Evolutionary conservation across 129 eudicot genomes (phyloP).

Genomic region (Chrysanthemum makinoi): DNA sequence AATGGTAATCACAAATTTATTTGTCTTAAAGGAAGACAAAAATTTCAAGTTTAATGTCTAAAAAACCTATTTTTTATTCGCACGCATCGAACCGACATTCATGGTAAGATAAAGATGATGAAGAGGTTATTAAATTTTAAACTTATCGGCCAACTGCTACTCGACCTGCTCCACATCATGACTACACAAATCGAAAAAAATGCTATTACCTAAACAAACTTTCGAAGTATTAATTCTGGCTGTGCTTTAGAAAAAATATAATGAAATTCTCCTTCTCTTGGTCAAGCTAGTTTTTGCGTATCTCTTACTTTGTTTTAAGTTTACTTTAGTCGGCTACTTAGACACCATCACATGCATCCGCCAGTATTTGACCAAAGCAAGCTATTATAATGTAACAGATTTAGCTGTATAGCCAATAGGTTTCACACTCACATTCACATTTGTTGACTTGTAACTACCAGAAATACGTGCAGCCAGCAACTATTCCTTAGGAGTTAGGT

Average conservation of each 20-base stretch:
- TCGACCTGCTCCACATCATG: too few relatives aligned
- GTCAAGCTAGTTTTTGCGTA: not conserved
- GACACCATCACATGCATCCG: constrained; percentile 8
- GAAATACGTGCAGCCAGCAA: not conserved
- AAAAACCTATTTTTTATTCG: too few relatives aligned
- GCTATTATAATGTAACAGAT: not conserved
- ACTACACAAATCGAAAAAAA: too few relatives aligned
- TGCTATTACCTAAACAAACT: not conserved
- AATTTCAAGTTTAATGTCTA: too few relatives aligned
- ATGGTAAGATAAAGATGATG: too few relatives aligned
- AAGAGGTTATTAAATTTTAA: too few relatives aligned
- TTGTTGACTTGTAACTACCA: not conserved
- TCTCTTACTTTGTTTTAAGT: not conserved
- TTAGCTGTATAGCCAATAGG: not conserved
- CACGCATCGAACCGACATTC: too few relatives aligned
- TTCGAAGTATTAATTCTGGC: too few relatives aligned
- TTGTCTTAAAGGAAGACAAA: too few relatives aligned
- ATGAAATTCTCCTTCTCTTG: not conserved
- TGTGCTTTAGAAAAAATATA: not conserved
- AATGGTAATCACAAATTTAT: too few relatives aligned
- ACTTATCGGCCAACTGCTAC: too few relatives aligned
- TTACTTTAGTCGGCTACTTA: not conserved
- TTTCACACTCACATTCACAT: not conserved
- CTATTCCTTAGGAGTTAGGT: not conserved
- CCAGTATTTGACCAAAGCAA: not conserved